Evolutionary conservation across 2,329 filamentous ascomycete genomes (phyloP), one percentile per base, ranked within the genome.

Genomic region (Periconia macrospinosa): DNA sequence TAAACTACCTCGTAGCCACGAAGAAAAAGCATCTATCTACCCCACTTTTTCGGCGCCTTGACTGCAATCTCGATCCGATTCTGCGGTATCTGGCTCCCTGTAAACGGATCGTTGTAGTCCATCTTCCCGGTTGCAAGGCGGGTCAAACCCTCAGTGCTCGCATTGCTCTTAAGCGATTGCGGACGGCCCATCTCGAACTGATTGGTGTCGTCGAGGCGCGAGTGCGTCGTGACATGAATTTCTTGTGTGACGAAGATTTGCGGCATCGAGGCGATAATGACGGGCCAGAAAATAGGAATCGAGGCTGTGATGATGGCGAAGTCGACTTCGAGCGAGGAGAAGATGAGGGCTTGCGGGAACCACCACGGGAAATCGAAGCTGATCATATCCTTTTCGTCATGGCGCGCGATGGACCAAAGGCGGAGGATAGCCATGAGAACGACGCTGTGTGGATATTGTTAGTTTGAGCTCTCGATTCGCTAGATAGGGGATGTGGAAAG

Each of bases 221-320:
- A 56, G 35, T 67, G 61, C 30, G 63, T 59, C 17, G 60, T 63
- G 9, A 74, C 63, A 19, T 60, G 61, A 17, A 73, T 67, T 53
- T 74, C 70, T 41, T 68, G 65, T 3, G 68, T 69, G 41, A 73
- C 66, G 42, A 72, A 69, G 33, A 73, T 74, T 7, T 68, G 59
- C 10, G 58, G 63, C 43, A 61, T 61, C n/a, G 61, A 60, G n/a
- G 58, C 47, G 13, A 66, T 52, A 33, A 74, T 57, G 14, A 62
- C 55, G 7, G 69, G 70, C 71, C 71, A 74, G 61, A 74, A 73
- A 33, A 73, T 71, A 15, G 71, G 71, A 53, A 74, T 69, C 9
- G 67, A 70, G 30, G 69, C 70, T 56, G 66, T 71, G 20, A 71
- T 67, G 50, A 73, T 71, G 14, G 70, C 70, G 43, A 73, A 66